A percentile compares a stretch with the other conserved stretches of the same genome.
phyloP scores from a whole-genome alignment of 306 rosid genomes.

The Casuarina cunninghamiana region DNA sequence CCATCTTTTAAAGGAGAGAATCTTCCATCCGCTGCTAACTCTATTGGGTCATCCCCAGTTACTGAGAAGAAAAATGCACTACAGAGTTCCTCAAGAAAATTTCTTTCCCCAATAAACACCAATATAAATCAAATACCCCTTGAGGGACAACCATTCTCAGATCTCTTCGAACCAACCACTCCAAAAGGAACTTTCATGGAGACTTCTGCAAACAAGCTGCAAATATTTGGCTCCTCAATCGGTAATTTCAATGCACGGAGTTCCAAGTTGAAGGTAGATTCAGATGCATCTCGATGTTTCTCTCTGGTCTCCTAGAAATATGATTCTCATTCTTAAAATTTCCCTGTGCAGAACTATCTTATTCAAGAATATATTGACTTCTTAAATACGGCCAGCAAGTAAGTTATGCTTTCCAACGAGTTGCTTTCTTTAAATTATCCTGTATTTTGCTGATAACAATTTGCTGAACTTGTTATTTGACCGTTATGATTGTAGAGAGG shows the following conservation, averaged over 20 bases:
- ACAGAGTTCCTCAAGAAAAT: constrained; percentile 57
- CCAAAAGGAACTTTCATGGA: constrained; percentile 43
- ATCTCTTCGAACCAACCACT: constrained; percentile 31
- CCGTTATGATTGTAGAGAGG: constrained; percentile 58
- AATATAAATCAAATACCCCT: constrained; percentile 34
- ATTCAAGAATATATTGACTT: constrained; percentile 72
- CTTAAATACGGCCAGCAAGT: constrained; percentile 92
- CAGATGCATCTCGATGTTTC: background rate
- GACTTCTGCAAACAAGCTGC: constrained; percentile 30
- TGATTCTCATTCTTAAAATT: constrained; percentile 25
- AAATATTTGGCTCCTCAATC: constrained; percentile 58
- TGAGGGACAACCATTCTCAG: constrained; percentile 23
- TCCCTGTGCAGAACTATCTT: constrained; percentile 53
- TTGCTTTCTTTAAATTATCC: background rate
- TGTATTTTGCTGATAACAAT: background rate
- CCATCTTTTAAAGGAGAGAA: constrained; percentile 29
- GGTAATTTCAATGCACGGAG: constrained; percentile 59
- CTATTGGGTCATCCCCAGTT: constrained; percentile 18
- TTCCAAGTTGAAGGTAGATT: constrained; percentile 63
- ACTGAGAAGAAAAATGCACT: constrained; percentile 32
- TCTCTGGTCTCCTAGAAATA: constrained; percentile 1
- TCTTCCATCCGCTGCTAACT: constrained; percentile 5
- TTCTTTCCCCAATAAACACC: constrained; percentile 61
- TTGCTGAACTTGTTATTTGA: constrained; percentile 3
- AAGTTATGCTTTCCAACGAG: constrained; percentile 6